A percentile compares a stretch with the other conserved stretches of the same genome.
phyloP scores from a whole-genome alignment of 108 stramenopile genomes.

The Pseudonitzschia pungens region DNA sequence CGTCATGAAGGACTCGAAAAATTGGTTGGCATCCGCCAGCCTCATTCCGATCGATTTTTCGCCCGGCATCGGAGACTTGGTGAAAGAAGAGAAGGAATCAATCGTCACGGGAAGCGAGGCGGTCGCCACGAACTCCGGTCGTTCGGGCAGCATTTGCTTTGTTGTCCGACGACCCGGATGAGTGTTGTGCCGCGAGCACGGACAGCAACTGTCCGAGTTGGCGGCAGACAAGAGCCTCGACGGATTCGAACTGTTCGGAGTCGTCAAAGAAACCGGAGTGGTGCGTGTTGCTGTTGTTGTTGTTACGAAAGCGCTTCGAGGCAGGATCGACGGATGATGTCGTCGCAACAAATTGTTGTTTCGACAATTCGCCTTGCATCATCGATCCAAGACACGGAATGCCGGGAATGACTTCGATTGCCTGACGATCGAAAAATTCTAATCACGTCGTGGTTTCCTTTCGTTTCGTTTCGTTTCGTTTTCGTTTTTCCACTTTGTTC shows the following conservation, averaged over 20 bases:
- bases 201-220: slow-evolving; percentile 61
- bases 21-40: slow-evolving; percentile 1
- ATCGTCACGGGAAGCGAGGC: slow-evolving; percentile 15
- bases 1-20: slow-evolving; percentile 14
- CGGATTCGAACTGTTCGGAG: slow-evolving; percentile 56
- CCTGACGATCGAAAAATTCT: no score
- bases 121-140: slow-evolving; percentile 17
- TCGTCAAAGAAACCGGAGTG: slow-evolving; percentile 80
- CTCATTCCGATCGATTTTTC: slow-evolving; percentile 33
- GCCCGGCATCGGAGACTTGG: slow-evolving; percentile 17
- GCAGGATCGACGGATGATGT: no score
- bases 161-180: slow-evolving; percentile 78
- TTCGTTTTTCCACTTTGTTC: neutral
- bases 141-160: slow-evolving; percentile 35
- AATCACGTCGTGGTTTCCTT: neutral
- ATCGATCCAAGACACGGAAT: no score
- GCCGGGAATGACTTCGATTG: no score
- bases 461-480: neutral
- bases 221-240: slow-evolving; percentile 37
- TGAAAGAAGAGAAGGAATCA: neutral
- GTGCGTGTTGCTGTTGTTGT: slow-evolving; percentile 14
- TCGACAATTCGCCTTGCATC: no score
- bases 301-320: no score
- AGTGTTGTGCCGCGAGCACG: slow-evolving; percentile 87
- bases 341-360: no score